Conservation (phyloP, 108 stramenopile species). For the Conticribra guillardii region DNA sequence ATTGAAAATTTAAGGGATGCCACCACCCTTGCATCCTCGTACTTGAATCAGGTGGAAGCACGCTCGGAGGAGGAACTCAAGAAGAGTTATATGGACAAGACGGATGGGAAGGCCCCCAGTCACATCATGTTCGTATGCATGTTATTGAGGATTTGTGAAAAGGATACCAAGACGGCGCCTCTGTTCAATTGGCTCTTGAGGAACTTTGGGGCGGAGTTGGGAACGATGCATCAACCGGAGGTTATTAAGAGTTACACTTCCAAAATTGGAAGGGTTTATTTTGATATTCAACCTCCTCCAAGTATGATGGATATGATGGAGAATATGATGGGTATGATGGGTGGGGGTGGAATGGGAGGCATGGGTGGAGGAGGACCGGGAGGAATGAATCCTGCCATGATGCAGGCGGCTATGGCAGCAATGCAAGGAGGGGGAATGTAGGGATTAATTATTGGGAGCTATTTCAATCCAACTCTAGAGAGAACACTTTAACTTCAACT, state of each 20-base stretch:
- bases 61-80: constrained; percentile 63
- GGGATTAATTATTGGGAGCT: neutral
- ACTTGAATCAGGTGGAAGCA: constrained; percentile 60
- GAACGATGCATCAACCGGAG: constrained; percentile 72
- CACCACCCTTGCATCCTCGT: constrained; percentile 53
- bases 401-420: constrained; percentile 72
- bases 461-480: too few species aligned
- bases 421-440: constrained; percentile 52
- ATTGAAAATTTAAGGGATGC: constrained; percentile 86
- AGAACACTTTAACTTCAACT: too few species aligned
- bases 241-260: constrained; percentile 74
- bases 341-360: constrained; percentile 55
- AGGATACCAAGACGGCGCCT: constrained; percentile 81
- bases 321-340: constrained; percentile 87
- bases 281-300: constrained; percentile 89
- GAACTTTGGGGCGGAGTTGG: constrained; percentile 78
- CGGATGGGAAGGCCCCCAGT: constrained; percentile 78
- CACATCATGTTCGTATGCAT: constrained; percentile 79
- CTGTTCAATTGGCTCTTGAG: constrained; percentile 81
- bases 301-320: constrained; percentile 90
- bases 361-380: constrained; percentile 49
- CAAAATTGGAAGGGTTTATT: constrained; percentile 89
- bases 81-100: constrained; percentile 77
- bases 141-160: constrained; percentile 81
- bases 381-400: constrained; percentile 87